Evolutionary conservation across 345 rosid species (phyloP), one percentile per base, ranked within the genome.

Genomic region (Hypericum perforatum): DNA sequence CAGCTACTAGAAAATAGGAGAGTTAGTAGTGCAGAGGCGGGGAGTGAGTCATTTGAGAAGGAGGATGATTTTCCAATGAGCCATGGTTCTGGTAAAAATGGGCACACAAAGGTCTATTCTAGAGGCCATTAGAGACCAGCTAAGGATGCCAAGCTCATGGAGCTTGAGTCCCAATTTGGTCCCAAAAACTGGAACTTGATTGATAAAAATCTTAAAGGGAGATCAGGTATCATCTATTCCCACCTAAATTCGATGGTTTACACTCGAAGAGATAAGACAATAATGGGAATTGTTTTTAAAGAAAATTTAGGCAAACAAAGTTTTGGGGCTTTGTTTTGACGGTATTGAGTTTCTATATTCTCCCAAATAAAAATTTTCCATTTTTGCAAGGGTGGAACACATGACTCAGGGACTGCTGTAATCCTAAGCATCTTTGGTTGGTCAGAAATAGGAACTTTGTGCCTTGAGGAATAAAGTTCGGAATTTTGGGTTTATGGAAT

Each of bases 181-280:
- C 96, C 98, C 49, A 96, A 87, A 73, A 87, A 87, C 69, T 91
- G 98, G 98, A 91, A 91, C 69, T 67, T 85, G 70, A 84, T 87
- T 38, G 92, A 95, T 3, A 81, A 85, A 63, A 76, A 82, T 71
- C 89, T 91, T 45, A 62, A 70, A 47, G 98, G 96, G 74, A 79
- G 98, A 87, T 87, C 96, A 61, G 98, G 95, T 86, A 66, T 22
- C 4, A 22, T 22, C 32, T 22, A 22, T 22, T 32, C 41, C 15
- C 39, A 47, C 41, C 12, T 3, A 13, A 43, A 29, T 12, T 6
- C 3, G 44, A 13, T 52, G 5, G 47, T 10, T 50, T 11, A 41
- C 36, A 16, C 57, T 37, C 9, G 54, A 45, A 38, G 13, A 16
- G 36, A 32, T 15, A 3, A 29, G 15, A n/a, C n/a, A n/a, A n/a